Conservation (phyloP, 257 asterid genomes). For the Thymus mandschuricus region DNA sequence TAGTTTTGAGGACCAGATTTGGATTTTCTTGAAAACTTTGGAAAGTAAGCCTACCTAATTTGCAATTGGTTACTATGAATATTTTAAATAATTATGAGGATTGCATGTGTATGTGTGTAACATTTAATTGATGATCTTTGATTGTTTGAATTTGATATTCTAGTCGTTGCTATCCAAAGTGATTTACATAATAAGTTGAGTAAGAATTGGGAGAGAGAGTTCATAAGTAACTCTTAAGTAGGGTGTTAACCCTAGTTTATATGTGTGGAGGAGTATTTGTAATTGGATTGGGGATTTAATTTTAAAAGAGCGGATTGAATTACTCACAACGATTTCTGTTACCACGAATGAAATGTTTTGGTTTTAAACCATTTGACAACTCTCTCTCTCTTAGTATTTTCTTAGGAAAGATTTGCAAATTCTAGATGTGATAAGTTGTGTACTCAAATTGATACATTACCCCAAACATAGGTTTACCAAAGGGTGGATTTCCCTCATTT, state of each 20-base stretch:
- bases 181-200: neutral
- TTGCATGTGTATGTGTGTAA: neutral
- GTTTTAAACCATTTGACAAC: no score
- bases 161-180: neutral
- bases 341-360: no score
- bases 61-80: neutral
- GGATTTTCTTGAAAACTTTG: neutral
- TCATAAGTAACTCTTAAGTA: neutral
- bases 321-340: no score
- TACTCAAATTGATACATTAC: no score
- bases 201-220: neutral
- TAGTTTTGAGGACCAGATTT: neutral
- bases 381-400: no score
- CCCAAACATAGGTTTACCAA: no score
- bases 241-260: neutral
- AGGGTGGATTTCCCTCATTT: no score
- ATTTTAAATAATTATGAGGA: neutral
- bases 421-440: no score
- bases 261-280: no score
- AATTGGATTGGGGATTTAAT: no score
- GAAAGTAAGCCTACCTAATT: slow-evolving; percentile 1
- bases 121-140: neutral
- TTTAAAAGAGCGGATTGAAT: no score
- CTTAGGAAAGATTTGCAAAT: no score
- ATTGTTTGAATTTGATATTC: neutral